These are phyloP conservation scores for Filobasidium floriforme DNA, from an alignment of 768 basidiomycete species.

Conservation along the genomic window DNA sequence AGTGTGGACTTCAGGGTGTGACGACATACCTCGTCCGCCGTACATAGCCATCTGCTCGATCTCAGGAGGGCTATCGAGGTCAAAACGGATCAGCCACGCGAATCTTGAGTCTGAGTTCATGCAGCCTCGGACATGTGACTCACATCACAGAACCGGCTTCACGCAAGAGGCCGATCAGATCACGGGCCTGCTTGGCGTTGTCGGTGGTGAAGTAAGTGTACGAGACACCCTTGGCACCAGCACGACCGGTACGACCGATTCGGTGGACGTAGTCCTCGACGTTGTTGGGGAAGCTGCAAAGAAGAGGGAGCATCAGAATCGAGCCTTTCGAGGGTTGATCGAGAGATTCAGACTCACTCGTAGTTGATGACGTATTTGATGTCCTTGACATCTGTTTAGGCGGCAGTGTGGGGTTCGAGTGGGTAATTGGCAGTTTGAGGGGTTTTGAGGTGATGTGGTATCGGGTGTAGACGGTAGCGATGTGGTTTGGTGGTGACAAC, in stretches of 20 bases:
- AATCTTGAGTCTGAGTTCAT: too few species aligned
- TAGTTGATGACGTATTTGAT: conserved; percentile 78
- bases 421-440: too few species aligned
- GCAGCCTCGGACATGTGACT: too few species aligned
- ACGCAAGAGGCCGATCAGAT: conserved; percentile 72
- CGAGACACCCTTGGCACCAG: conserved; percentile 80
- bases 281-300: conserved; percentile 82
- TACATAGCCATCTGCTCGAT: conserved; percentile 88
- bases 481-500: background rate
- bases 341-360: conserved; percentile 7
- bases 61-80: conserved; percentile 57
- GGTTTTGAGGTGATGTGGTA: background rate
- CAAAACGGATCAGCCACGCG: background rate
- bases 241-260: conserved; percentile 72
- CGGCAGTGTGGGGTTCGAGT: background rate
- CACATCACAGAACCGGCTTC: conserved; percentile 64
- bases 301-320: conserved; percentile 21
- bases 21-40: conserved; percentile 71
- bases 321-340: background rate
- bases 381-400: conserved; percentile 85
- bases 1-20: too few species aligned
- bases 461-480: background rate
- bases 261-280: conserved; percentile 98
- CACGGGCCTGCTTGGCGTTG: conserved; percentile 87
- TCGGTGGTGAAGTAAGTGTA: conserved; percentile 97